These are phyloP conservation scores for Biancaea sappan DNA, from an alignment of 306 rosid species.

Conservation along the genomic window DNA sequence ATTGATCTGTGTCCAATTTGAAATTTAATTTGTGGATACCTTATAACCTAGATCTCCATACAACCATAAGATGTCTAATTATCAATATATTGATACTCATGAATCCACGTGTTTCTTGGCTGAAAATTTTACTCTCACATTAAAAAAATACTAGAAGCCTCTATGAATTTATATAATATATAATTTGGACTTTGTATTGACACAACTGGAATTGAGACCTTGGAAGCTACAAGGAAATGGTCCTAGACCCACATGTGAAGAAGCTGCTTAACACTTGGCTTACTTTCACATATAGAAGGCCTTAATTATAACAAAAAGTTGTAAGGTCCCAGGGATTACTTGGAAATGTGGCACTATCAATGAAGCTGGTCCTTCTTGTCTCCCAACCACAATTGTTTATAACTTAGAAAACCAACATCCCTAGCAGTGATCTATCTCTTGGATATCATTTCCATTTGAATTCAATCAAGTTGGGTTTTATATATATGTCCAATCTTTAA, in stretches of 20 bases:
- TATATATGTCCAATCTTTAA: slow-evolving; percentile 23
- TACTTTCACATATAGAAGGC: slow-evolving; percentile 34
- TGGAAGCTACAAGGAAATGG: slow-evolving; percentile 51
- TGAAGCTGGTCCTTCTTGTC: slow-evolving; percentile 53
- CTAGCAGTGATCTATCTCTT: slow-evolving; percentile 61
- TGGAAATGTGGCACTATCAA: slow-evolving; percentile 62
- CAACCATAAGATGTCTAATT: slow-evolving; percentile 26
- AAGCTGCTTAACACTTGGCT: slow-evolving; percentile 40
- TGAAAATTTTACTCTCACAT: slow-evolving; percentile 52
- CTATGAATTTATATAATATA: slow-evolving; percentile 27
- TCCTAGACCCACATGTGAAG: slow-evolving; percentile 60
- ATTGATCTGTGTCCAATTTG: slow-evolving; percentile 36
- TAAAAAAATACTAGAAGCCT: slow-evolving; percentile 37
- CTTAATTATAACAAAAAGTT: slow-evolving; percentile 6
- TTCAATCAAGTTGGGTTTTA: slow-evolving; percentile 41
- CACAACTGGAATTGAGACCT: slow-evolving; percentile 59
- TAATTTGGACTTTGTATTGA: slow-evolving; percentile 31
- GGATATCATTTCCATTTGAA: slow-evolving; percentile 56
- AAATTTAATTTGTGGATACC: slow-evolving; percentile 36
- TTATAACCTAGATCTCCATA: slow-evolving; percentile 35
- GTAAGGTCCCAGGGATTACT: slow-evolving; percentile 51
- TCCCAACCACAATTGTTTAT: slow-evolving; percentile 8
- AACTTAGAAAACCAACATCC: slow-evolving; percentile 74
- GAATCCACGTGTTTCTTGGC: slow-evolving; percentile 53
- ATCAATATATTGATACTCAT: slow-evolving; percentile 40